Percentiles rank a stretch among this genome's conserved stretches.
These are phyloP conservation scores for Alternaria triticimaculans DNA, from an alignment of 2,329 filamentous ascomycete genomes.

Conservation along the genomic window DNA sequence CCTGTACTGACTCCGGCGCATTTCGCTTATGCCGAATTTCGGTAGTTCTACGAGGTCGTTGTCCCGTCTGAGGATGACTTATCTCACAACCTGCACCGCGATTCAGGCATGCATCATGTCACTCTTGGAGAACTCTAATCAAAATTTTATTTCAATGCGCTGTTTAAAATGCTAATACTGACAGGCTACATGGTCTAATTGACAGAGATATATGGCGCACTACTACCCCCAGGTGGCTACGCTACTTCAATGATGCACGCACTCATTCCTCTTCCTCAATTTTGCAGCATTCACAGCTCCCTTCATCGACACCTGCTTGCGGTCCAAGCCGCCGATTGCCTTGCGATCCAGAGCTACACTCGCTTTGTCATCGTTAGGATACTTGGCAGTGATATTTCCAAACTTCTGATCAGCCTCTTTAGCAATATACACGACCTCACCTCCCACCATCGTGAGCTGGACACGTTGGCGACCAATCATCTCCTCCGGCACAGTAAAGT, in stretches of 20 bases:
- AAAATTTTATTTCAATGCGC: background rate
- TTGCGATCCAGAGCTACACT: background rate
- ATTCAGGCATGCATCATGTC: background rate
- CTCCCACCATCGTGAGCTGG: background rate
- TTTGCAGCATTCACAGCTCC: background rate
- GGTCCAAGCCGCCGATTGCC: constrained; percentile 5
- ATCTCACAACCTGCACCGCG: background rate
- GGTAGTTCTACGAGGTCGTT: background rate
- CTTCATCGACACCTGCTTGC: background rate
- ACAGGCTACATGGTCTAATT: background rate
- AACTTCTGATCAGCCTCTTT: background rate
- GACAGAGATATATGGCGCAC: background rate
- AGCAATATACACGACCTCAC: constrained; percentile 3
- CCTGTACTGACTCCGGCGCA: constrained; percentile 52
- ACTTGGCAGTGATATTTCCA: constrained; percentile 1
- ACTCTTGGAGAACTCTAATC: background rate
- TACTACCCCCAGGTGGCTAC: background rate
- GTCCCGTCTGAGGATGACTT: background rate
- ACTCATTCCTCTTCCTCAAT: constrained; percentile 1
- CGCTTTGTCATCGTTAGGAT: background rate
- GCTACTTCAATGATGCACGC: background rate
- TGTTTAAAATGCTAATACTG: background rate
- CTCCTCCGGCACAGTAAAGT: constrained; percentile 5
- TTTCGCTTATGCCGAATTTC: constrained; percentile 39
- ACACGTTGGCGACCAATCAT: constrained; percentile 1